Base-by-base conservation (phyloP, 768 basidiomycete species). In the Leccinum broughii region DNA sequence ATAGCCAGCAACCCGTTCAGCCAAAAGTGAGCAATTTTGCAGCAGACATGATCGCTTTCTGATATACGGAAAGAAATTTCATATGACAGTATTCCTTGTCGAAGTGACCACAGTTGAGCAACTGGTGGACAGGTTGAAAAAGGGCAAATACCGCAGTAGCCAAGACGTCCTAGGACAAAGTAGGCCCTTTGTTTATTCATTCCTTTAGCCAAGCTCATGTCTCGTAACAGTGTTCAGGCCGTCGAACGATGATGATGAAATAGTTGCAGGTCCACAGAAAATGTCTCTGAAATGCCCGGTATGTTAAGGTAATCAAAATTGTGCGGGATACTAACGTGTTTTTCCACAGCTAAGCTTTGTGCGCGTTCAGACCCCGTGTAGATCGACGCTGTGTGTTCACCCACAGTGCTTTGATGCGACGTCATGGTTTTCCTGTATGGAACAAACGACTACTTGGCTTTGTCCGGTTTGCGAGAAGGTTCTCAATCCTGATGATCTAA, bases 241-340 rank as follows among this genome's bases (percentile, higher is more conserved):
- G 6, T 72, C 80, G 52, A 79, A 78, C 14, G 89, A 87, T 30
- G 95, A 98, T 64, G 95, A 95, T 58, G 96, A 98, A 61, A 96
- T 99, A 67, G 79, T 93, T 51, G 88, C 93, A 15, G 95, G 93
- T 13, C 85, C 91, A 2, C 88, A 93, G 66, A 93, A 89, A 71
- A 88, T 98, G 84, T 92, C 91, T 0, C 72, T 99, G 65, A 95
- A 93, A 72, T 97, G 95, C 73, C 95, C 97, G 4, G 96, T 98
- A 72, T 58, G 93, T 77, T 28, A 13, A 34, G 13, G 20, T 24
- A 24, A 20, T 46, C 11, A 20, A 32, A 6, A 34, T 32, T 22
- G n/a, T 20, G 48, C 22, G 3, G 22, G 30, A 59, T 62, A 26
- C 24, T 60, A 15, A 61, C 20, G n/a, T 34, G 13, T 56, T 11